A percentile compares a stretch with the other conserved stretches of the same genome.
These are phyloP conservation scores for Saraca asoca DNA, from an alignment of 331 rosid species.

Conservation along the genomic window DNA sequence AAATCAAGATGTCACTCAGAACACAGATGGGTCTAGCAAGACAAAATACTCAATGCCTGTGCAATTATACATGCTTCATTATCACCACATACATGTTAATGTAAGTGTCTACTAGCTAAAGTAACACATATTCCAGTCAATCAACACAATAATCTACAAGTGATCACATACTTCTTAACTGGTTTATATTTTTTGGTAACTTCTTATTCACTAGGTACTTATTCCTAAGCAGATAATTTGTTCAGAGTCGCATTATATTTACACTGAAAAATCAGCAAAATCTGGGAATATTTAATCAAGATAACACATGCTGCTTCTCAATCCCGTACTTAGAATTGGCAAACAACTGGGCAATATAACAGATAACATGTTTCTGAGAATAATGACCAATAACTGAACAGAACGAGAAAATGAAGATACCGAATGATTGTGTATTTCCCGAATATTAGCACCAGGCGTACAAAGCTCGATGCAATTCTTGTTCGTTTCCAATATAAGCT, in stretches of 20 bases:
- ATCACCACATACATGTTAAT: not conserved
- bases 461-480: conserved; percentile 84
- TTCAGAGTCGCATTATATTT: not conserved
- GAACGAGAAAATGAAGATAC: conserved; percentile 44
- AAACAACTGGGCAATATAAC: not conserved
- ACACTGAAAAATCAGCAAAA: not conserved
- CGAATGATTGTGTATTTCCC: conserved; percentile 71
- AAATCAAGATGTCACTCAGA: conserved; percentile 22
- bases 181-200: not conserved
- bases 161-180: conserved; percentile 4
- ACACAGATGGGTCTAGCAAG: conserved; percentile 19
- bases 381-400: conserved; percentile 6
- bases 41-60: not conserved
- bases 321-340: not conserved
- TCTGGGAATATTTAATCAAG: not conserved
- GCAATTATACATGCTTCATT: conserved; percentile 2
- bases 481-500: conserved; percentile 75
- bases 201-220: conserved; percentile 7
- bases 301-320: not conserved
- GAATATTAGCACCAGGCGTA: conserved; percentile 78
- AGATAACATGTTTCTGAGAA: conserved; percentile 7
- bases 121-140: not conserved
- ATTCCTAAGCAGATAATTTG: conserved; percentile 4
- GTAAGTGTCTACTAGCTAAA: not conserved
- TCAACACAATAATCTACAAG: conserved; percentile 4